Evolutionary conservation across 1,284 basidiomycete species (phyloP).

Genomic region (Malassezia arunalokei): DNA sequence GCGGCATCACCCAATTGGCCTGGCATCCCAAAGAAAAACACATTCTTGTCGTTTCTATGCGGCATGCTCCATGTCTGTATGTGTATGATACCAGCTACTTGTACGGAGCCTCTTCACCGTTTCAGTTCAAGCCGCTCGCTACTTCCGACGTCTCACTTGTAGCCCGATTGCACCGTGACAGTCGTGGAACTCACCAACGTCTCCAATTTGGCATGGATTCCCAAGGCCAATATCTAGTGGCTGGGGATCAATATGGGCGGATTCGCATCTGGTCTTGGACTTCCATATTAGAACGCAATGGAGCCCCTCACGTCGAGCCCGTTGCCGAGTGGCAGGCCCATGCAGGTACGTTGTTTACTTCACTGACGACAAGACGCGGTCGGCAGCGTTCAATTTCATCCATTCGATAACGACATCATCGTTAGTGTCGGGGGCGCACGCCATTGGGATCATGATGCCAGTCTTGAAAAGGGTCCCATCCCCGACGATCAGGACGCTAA

Average conservation of each 20-base stretch:
- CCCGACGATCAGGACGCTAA: not conserved
- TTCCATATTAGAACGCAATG: not conserved
- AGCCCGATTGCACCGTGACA: not conserved
- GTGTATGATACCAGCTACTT: slow-evolving; percentile 14
- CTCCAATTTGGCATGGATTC: slow-evolving; percentile 8
- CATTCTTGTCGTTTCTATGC: slow-evolving; percentile 7
- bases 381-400: slow-evolving; percentile 8
- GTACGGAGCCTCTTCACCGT: slow-evolving; percentile 1
- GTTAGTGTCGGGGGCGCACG: slow-evolving; percentile 8
- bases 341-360: not conserved
- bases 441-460: not conserved
- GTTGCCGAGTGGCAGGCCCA: slow-evolving; percentile 3
- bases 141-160: not conserved
- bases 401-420: not conserved
- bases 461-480: not conserved
- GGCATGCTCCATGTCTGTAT: not conserved
- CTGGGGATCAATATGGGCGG: slow-evolving; percentile 6
- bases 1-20: slow-evolving; percentile 6
- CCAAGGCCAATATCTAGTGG: not conserved
- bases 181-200: slow-evolving; percentile 1
- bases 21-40: slow-evolving; percentile 10
- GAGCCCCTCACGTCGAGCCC: not conserved
- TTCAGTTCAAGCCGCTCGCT: not conserved
- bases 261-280: slow-evolving; percentile 8
- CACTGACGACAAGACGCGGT: slow-evolving; percentile 4